Conservation (phyloP, 2,329 filamentous ascomycete species). For the Colletotrichum sp. region DNA sequence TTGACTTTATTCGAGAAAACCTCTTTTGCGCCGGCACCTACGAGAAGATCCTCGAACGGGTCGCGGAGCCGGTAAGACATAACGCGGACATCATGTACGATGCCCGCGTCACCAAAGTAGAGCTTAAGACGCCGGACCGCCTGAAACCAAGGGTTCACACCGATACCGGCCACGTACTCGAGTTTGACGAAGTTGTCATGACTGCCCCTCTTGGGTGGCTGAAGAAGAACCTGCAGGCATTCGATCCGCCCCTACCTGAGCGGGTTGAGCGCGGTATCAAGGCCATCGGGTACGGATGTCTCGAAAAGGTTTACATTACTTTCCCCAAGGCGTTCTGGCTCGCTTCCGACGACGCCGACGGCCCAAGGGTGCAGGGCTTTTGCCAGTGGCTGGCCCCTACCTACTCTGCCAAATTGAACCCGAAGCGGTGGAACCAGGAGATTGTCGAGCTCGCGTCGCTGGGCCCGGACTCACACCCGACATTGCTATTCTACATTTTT, state of each 20-base stretch:
- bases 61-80: slow-evolving; percentile 62
- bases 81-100: slow-evolving; percentile 59
- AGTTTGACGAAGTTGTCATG: slow-evolving; percentile 72
- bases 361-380: slow-evolving; percentile 65
- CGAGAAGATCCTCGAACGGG: slow-evolving; percentile 59
- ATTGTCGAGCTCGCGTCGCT: slow-evolving; percentile 78
- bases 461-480: slow-evolving; percentile 70
- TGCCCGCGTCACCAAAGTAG: slow-evolving; percentile 52
- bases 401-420: slow-evolving; percentile 69
- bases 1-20: slow-evolving; percentile 49
- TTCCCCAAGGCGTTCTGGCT: slow-evolving; percentile 82
- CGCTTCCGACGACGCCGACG: slow-evolving; percentile 37
- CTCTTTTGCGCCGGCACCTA: slow-evolving; percentile 67
- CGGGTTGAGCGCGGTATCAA: slow-evolving; percentile 65
- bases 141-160: slow-evolving; percentile 47
- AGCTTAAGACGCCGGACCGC: slow-evolving; percentile 30
- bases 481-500: slow-evolving; percentile 83
- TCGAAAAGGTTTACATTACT: slow-evolving; percentile 74
- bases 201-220: slow-evolving; percentile 74
- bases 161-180: slow-evolving; percentile 45
- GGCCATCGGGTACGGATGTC: slow-evolving; percentile 71
- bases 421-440: slow-evolving; percentile 75
- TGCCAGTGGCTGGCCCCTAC: slow-evolving; percentile 76
- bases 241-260: slow-evolving; percentile 64
- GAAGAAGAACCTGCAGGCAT: slow-evolving; percentile 61